phyloP scores from a whole-genome alignment of 2,329 filamentous ascomycete genomes.

The Xylariaceae sp. region DNA sequence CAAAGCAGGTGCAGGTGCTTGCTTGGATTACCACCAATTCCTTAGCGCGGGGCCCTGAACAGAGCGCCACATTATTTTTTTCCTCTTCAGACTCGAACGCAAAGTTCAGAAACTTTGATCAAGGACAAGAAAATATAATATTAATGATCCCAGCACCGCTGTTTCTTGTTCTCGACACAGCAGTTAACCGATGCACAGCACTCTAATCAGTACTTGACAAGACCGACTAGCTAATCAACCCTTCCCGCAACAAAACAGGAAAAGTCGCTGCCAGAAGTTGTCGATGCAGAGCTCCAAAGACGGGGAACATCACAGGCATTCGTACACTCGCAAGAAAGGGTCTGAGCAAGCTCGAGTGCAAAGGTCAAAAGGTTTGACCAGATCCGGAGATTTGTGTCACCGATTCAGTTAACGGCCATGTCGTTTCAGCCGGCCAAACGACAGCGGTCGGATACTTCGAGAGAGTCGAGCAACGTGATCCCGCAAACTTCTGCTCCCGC shows the following conservation, averaged over 20 bases:
- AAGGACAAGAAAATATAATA: slow-evolving; percentile 15
- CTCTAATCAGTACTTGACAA: too few relatives aligned
- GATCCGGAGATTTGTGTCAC: slow-evolving; percentile 12
- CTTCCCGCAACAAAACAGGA: too few relatives aligned
- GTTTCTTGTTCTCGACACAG: slow-evolving; percentile 1
- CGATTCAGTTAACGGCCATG: slow-evolving; percentile 26
- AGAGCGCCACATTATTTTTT: slow-evolving; percentile 19
- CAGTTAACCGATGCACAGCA: too few relatives aligned
- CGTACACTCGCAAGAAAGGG: too few relatives aligned
- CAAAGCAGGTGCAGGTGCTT: too few relatives aligned
- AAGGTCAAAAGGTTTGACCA: not conserved
- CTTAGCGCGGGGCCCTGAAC: slow-evolving; percentile 19
- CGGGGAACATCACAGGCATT: too few relatives aligned
- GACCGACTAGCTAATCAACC: too few relatives aligned
- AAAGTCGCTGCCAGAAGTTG: too few relatives aligned
- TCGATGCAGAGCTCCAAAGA: too few relatives aligned
- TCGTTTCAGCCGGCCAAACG: slow-evolving; percentile 31
- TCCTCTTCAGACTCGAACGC: slow-evolving; percentile 12
- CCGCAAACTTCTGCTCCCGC: slow-evolving; percentile 31
- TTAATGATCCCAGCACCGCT: slow-evolving; percentile 9
- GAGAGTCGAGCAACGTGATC: slow-evolving; percentile 28
- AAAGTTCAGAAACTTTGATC: slow-evolving; percentile 8
- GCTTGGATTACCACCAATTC: too few relatives aligned
- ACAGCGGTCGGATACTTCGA: slow-evolving; percentile 31
- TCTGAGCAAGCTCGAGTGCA: too few relatives aligned